phyloP scores from a whole-genome alignment of 805 yeast genomes.

The Tetrapisispora arboricola region DNA sequence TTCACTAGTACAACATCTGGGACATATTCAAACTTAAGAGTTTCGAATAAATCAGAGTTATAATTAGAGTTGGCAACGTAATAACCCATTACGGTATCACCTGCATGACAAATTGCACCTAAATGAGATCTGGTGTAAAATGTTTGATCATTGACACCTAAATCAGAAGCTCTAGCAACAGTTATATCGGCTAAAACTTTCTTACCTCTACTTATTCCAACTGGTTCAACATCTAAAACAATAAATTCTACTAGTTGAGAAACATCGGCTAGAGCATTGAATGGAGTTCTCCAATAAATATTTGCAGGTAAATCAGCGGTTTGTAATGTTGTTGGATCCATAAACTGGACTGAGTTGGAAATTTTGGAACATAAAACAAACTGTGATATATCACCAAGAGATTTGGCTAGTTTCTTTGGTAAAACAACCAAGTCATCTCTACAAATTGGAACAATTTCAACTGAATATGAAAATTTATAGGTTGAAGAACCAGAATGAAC shows the following conservation, averaged over 20 bases:
- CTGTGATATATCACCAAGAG: slow-evolving; percentile 73
- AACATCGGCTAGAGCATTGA: slow-evolving; percentile 63
- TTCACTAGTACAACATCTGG: slow-evolving; percentile 86
- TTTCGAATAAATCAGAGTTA: slow-evolving; percentile 81
- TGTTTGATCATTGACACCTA: slow-evolving; percentile 77
- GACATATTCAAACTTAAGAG: slow-evolving; percentile 44
- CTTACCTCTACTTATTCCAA: slow-evolving; percentile 69
- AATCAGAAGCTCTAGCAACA: slow-evolving; percentile 78
- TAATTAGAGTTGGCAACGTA: slow-evolving; percentile 76
- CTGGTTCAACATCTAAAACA: slow-evolving; percentile 88
- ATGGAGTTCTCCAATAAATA: slow-evolving; percentile 76
- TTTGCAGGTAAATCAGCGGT: slow-evolving; percentile 61
- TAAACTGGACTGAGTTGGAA: slow-evolving; percentile 72
- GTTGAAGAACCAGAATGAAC: slow-evolving; percentile 81
- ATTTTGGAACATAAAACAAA: slow-evolving; percentile 78
- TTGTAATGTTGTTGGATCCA: slow-evolving; percentile 77
- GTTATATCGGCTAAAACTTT: slow-evolving; percentile 82
- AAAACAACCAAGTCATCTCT: slow-evolving; percentile 90
- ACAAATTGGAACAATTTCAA: slow-evolving; percentile 93
- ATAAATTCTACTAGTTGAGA: slow-evolving; percentile 76
- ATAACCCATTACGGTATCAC: slow-evolving; percentile 91
- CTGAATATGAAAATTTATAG: slow-evolving; percentile 85
- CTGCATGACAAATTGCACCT: slow-evolving; percentile 92
- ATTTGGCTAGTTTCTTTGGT: slow-evolving; percentile 77
- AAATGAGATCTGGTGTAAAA: slow-evolving; percentile 83